These are phyloP conservation scores for Monosiga brevicollis DNA, from an alignment of 78 protist species.

Conservation along the genomic window DNA sequence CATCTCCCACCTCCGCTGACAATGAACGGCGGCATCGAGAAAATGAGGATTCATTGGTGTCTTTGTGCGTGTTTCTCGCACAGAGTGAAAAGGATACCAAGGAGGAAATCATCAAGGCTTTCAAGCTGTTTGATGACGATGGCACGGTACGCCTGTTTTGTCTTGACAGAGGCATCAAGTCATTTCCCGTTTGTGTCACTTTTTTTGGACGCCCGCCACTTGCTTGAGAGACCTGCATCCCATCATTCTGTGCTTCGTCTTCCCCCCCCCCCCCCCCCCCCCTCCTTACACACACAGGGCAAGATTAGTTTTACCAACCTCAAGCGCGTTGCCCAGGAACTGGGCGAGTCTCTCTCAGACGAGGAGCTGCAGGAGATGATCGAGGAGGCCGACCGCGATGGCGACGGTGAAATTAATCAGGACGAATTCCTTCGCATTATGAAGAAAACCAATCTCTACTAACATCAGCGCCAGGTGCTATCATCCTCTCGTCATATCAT, in stretches of 20 bases:
- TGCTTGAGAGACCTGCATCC: no score
- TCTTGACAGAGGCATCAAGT: no score
- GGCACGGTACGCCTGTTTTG: conserved; percentile 63
- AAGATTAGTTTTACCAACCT: conserved; percentile 75
- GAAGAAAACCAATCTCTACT: conserved; percentile 53
- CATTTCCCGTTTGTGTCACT: no score
- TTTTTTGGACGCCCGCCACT: no score
- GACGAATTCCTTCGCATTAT: conserved; percentile 83
- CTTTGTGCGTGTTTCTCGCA: not conserved
- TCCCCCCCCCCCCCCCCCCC: no score
- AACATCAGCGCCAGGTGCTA: not conserved
- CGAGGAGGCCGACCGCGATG: conserved; percentile 78
- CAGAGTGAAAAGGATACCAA: conserved; percentile 65
- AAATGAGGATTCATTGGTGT: no score
- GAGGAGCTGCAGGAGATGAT: conserved; percentile 84
- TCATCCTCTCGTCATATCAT: not conserved
- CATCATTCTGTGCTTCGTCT: no score
- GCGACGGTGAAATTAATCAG: conserved; percentile 72
- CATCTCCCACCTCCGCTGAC: no score
- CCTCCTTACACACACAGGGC: no score
- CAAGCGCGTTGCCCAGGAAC: conserved; percentile 82
- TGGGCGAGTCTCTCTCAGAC: conserved; percentile 80
- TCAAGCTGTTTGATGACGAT: conserved; percentile 82
- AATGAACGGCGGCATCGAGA: no score
- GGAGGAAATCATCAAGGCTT: conserved; percentile 83